Base-by-base conservation (phyloP, 768 basidiomycete species). In the Galerina sulciceps region DNA sequence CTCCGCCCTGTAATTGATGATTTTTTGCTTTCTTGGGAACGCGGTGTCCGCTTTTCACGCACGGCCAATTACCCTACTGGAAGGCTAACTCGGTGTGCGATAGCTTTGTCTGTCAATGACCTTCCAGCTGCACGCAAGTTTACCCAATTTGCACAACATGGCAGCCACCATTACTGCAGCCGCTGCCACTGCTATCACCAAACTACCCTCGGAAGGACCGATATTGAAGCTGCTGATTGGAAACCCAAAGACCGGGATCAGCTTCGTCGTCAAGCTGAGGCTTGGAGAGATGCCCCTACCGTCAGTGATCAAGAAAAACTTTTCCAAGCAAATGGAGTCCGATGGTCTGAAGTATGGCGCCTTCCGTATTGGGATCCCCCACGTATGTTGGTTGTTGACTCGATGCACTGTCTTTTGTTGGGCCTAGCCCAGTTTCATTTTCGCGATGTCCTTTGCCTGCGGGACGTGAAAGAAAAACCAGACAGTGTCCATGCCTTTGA, bases 351-450 rank as follows among this genome's bases (percentile, higher is more conserved):
- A 10, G 49, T 77, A 0, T 62, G 71, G 23, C 41, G 57, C 1
- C 65, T 79, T 6, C 67, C 71, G 0, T 77, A 78, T 58, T 77
- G 74, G 75, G 58, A 76, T 35, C 69, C 71, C 1, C 62, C 64
- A 1, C 17, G n/a, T 1, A 70, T 65, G 35, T 18, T 66, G 0
- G 63, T 71, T 0, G 58, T 75, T 14, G 74, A 79, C 34, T 42
- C 64, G 0, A 78, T 76, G 76, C 76, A 77, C 40, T 60, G 64
- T 4, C 56, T 76, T 3, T 59, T 67, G 37, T 59, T 73, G 2
- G 59, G 63, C n/a, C 18, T 68, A 1, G 43, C 71, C 3, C 59
- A 67, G 35, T 55, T 59, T 40, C 72, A 74, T 49, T 63, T 59
- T 43, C 60, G 61, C 1, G 56, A 66, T 9, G 49, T 72, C 22